Evolutionary conservation across 164 flowering plant species (phyloP).

Genomic region (Piper longum): DNA sequence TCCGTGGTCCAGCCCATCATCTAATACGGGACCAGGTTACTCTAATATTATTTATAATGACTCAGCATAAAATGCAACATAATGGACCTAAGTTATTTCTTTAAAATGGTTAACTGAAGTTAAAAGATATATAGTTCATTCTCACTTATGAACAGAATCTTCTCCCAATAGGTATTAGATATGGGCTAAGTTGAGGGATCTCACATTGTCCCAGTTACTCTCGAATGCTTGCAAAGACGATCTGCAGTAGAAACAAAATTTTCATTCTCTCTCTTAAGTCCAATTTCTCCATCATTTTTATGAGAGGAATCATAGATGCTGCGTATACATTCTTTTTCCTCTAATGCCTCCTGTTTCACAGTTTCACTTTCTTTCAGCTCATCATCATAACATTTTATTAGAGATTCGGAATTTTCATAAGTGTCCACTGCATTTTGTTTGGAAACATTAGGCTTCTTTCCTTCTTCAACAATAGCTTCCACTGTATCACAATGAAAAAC

Average conservation of each 20-base stretch:
- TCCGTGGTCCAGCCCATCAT: no score
- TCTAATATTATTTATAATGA: no score
- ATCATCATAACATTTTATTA: no score
- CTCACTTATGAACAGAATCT: no score
- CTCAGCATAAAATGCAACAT: no score
- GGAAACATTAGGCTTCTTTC: neutral
- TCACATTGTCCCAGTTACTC: constrained; percentile 6
- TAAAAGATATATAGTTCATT: no score
- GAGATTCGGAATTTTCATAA: neutral
- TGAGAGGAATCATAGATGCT: constrained; percentile 12
- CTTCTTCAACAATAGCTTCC: neutral
- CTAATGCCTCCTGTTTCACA: neutral
- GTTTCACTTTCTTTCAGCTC: neutral
- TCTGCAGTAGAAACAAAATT: constrained; percentile 18
- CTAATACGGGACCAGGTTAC: no score
- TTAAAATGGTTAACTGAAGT: no score
- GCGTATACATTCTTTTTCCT: constrained; percentile 23
- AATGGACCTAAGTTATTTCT: no score
- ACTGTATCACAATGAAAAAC: no score
- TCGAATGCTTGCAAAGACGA: constrained; percentile 5
- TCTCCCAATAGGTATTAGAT: no score
- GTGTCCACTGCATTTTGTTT: neutral
- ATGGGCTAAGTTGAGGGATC: no score
- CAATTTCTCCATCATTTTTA: constrained; percentile 7
- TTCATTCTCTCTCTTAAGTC: constrained; percentile 26